These are phyloP conservation scores for Harringtonia lauricola DNA, from an alignment of 2,329 filamentous ascomycete species.

Conservation along the genomic window DNA sequence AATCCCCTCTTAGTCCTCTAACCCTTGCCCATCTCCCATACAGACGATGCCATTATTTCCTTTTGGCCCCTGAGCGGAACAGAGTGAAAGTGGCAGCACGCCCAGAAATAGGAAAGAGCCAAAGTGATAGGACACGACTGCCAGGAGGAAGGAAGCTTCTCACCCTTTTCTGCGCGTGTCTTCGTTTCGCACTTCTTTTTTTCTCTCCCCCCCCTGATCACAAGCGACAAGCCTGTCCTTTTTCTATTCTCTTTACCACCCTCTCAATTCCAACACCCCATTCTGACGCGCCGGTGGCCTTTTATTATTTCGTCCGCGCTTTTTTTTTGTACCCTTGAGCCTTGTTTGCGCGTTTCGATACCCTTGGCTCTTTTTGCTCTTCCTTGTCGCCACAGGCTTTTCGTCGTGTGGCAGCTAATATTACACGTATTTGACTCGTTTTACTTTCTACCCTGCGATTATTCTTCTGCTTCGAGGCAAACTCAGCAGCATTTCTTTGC, in stretches of 20 bases:
- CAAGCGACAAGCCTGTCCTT: no score
- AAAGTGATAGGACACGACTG: background rate
- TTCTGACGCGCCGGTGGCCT: background rate
- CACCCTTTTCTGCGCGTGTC: background rate
- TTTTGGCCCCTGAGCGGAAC: conserved; percentile 1
- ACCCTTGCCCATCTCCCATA: background rate
- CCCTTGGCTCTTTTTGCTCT: background rate
- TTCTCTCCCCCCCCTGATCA: background rate
- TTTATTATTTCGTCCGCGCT: background rate
- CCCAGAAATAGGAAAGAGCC: conserved; percentile 3
- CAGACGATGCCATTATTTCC: conserved; percentile 3
- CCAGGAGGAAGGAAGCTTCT: background rate
- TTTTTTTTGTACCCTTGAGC: background rate
- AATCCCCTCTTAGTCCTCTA: no score
- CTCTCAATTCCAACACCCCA: background rate
- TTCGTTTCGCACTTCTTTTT: background rate
- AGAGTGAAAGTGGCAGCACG: background rate
- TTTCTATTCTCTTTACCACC: background rate
- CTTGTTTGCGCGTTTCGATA: conserved; percentile 1
- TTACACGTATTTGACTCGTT: no score
- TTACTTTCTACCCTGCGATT: no score
- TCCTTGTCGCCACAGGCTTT: background rate
- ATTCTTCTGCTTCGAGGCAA: no score
- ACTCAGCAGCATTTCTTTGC: no score
- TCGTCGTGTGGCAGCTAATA: background rate